A percentile compares a stretch with the other conserved stretches of the same genome.
Conservation (phyloP, 2,329 filamentous ascomycete genomes). For the Stenocarpella maydis region DNA sequence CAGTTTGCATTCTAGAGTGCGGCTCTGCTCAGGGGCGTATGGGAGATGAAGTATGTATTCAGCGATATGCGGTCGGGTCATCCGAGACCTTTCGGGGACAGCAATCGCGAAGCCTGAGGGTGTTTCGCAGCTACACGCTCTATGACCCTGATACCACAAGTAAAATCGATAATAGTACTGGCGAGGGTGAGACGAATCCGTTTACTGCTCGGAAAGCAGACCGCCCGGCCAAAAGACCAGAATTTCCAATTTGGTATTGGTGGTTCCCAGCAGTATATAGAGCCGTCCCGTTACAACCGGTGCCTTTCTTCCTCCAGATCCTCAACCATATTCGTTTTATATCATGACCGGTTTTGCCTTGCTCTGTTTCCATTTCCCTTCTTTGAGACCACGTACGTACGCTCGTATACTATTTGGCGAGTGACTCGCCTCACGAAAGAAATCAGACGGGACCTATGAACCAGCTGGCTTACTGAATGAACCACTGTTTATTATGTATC, state of each 20-base stretch:
- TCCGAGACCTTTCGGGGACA: neutral
- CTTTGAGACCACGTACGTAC: neutral
- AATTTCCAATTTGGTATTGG: too few relatives aligned
- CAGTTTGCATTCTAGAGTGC: neutral
- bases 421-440: neutral
- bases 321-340: neutral
- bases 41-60: neutral
- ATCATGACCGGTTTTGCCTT: neutral
- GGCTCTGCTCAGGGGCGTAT: neutral
- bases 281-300: too few relatives aligned
- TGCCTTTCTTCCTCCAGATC: neutral
- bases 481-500: neutral
- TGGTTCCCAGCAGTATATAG: too few relatives aligned
- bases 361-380: neutral
- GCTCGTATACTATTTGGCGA: neutral
- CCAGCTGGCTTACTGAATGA: neutral
- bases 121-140: too few relatives aligned
- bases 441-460: neutral
- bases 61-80: neutral
- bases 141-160: fast-evolving
- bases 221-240: too few relatives aligned
- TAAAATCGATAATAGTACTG: neutral
- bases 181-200: too few relatives aligned
- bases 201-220: too few relatives aligned
- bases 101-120: too few relatives aligned